Conservation (phyloP, 1,284 basidiomycete genomes). For the Pseudomicrostroma phylloplanum region DNA sequence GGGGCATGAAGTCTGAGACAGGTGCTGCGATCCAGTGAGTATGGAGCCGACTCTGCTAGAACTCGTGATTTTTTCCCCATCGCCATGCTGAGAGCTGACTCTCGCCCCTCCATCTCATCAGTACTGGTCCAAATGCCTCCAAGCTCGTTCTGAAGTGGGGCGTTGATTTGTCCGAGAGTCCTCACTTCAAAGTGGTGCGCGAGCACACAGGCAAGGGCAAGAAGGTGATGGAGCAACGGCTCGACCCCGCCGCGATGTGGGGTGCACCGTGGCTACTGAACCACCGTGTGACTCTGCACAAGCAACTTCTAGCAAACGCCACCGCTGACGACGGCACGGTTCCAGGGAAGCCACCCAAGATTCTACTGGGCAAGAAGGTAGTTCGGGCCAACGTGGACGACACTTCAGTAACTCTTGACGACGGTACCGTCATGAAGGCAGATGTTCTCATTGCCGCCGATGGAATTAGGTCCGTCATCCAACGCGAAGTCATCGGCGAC, state of each 20-base stretch:
- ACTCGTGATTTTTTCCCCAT: too few species aligned
- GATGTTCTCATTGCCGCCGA: slow-evolving; percentile 47
- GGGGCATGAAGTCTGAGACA: slow-evolving; percentile 19
- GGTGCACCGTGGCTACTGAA: slow-evolving; percentile 40
- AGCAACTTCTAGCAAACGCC: slow-evolving; percentile 34
- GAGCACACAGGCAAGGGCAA: slow-evolving; percentile 14
- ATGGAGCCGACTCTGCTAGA: too few species aligned
- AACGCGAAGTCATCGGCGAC: slow-evolving; percentile 45
- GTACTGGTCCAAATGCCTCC: slow-evolving; percentile 14
- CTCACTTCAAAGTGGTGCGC: slow-evolving; percentile 13
- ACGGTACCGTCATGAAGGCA: slow-evolving; percentile 26
- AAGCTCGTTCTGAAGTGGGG: slow-evolving; percentile 16
- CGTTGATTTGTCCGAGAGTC: slow-evolving; percentile 14
- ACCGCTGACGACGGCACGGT: slow-evolving; percentile 20
- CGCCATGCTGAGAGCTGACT: too few species aligned
- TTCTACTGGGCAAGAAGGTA: not conserved
- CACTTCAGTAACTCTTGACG: slow-evolving; percentile 25
- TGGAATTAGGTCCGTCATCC: slow-evolving; percentile 51
- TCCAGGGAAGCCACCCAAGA: slow-evolving; percentile 16
- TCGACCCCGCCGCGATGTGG: slow-evolving; percentile 19
- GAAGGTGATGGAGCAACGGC: slow-evolving; percentile 11
- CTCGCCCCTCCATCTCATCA: too few species aligned
- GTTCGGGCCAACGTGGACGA: slow-evolving; percentile 23
- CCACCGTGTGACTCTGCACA: slow-evolving; percentile 47
- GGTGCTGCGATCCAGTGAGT: slow-evolving; percentile 12